A percentile compares a stretch with the other conserved stretches of the same genome.
Evolutionary conservation across 2,329 filamentous ascomycete species (phyloP).

Genomic region (Ophiocordyceps sinensis): DNA sequence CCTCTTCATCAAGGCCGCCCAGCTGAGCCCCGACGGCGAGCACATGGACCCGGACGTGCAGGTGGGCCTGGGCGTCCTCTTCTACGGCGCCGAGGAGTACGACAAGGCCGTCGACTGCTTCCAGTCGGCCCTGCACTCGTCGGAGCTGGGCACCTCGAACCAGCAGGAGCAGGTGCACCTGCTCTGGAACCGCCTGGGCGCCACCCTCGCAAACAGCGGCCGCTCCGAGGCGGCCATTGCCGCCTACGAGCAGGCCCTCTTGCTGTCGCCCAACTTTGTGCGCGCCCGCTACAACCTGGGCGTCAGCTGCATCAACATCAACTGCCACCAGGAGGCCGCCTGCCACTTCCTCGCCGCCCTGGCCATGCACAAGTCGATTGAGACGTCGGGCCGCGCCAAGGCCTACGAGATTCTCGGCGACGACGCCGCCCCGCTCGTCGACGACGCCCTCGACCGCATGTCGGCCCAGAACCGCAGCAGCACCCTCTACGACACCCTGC

Average conservation of each 20-base stretch:
- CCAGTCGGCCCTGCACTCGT: constrained; percentile 73
- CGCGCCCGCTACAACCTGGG: constrained; percentile 93
- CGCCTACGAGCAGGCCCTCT: constrained; percentile 85
- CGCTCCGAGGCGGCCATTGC: constrained; percentile 92
- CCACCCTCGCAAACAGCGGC: constrained; percentile 88
- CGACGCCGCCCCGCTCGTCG: constrained; percentile 27
- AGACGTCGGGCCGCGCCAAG: constrained; percentile 69
- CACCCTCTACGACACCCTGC: constrained; percentile 87
- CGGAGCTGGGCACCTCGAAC: constrained; percentile 72
- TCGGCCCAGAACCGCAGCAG: constrained; percentile 92
- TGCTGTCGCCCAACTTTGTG: constrained; percentile 88
- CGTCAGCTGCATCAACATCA: constrained; percentile 94
- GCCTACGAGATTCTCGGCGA: constrained; percentile 67
- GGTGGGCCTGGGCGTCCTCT: constrained; percentile 88
- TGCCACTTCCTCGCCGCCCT: constrained; percentile 84
- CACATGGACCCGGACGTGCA: constrained; percentile 98
- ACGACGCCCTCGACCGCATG: constrained; percentile 72
- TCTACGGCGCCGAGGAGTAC: constrained; percentile 96
- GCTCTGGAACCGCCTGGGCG: constrained; percentile 92
- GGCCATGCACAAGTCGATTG: constrained; percentile 89
- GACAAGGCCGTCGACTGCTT: constrained; percentile 99
- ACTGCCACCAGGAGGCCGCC: constrained; percentile 84
- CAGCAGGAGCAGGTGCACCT: constrained; percentile 78
- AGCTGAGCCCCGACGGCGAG: constrained; percentile 78
- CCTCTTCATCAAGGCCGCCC: constrained; percentile 82